These are phyloP conservation scores for Lithocarpus polystachyus DNA, from an alignment of 306 rosid genomes.

Conservation along the genomic window DNA sequence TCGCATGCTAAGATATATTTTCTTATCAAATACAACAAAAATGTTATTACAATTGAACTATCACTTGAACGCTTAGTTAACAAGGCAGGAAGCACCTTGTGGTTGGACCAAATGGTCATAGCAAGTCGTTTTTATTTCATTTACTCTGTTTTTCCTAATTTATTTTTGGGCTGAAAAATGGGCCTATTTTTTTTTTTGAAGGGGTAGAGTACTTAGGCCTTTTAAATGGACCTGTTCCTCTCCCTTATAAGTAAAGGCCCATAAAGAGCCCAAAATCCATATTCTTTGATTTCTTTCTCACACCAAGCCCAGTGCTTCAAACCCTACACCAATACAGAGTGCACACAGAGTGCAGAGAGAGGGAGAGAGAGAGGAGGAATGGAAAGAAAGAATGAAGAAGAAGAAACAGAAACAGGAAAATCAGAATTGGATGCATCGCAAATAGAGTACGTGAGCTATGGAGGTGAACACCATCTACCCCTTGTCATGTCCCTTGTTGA, in stretches of 20 bases:
- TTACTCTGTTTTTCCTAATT: background rate
- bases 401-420: conserved; percentile 32
- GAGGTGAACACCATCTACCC: conserved; percentile 89
- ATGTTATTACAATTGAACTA: too few relatives aligned
- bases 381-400: conserved; percentile 32
- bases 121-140: too few relatives aligned
- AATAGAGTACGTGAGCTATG: conserved; percentile 77
- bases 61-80: too few relatives aligned
- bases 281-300: background rate
- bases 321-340: background rate
- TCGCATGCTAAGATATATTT: too few relatives aligned
- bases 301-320: background rate
- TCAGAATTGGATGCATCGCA: conserved; percentile 47
- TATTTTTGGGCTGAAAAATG: background rate
- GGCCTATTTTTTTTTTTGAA: too few relatives aligned
- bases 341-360: background rate
- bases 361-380: background rate
- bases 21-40: too few relatives aligned
- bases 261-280: background rate
- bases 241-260: background rate
- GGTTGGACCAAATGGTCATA: too few relatives aligned
- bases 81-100: too few relatives aligned
- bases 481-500: conserved; percentile 84
- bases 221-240: background rate
- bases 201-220: too few relatives aligned